Evolutionary conservation across 306 rosid genomes (phyloP).

Genomic region (Carpinus fangiana): DNA sequence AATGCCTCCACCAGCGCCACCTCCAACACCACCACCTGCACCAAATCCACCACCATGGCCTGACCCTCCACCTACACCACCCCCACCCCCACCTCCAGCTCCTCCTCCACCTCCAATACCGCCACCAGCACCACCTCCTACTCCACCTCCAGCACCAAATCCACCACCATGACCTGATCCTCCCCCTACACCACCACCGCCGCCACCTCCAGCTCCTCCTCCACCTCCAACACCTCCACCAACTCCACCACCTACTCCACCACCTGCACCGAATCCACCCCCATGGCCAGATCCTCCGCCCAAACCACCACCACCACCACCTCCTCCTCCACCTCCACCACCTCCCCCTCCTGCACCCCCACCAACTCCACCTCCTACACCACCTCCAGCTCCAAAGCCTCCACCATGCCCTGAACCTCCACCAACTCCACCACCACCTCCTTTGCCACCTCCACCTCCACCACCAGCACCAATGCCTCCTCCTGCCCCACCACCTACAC

Average conservation of each 20-base stretch:
- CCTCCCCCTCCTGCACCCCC: conserved; percentile 9
- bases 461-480: conserved; percentile 29
- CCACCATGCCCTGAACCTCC: conserved; percentile 28
- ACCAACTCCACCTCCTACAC: conserved; percentile 17
- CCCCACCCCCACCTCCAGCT: conserved; percentile 14
- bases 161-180: conserved; percentile 42
- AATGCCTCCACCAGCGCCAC: conserved; percentile 23
- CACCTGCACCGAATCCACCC: conserved; percentile 40
- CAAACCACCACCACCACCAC: conserved; percentile 36
- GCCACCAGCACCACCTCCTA: conserved; percentile 37
- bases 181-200: conserved; percentile 28
- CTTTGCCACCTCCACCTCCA: conserved; percentile 28
- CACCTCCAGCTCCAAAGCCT: conserved; percentile 34
- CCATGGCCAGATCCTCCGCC: conserved; percentile 40
- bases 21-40: conserved; percentile 50
- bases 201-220: conserved; percentile 26
- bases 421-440: conserved; percentile 13
- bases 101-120: conserved; percentile 44
- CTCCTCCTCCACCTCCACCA: conserved; percentile 23
- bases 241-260: conserved; percentile 37
- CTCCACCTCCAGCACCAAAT: conserved; percentile 38
- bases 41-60: conserved; percentile 48
- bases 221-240: conserved; percentile 36
- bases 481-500: conserved; percentile 8
- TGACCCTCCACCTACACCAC: conserved; percentile 35